Base-by-base conservation (phyloP, 176 grass and related monocot genomes). In the Oryza rufipogon region DNA sequence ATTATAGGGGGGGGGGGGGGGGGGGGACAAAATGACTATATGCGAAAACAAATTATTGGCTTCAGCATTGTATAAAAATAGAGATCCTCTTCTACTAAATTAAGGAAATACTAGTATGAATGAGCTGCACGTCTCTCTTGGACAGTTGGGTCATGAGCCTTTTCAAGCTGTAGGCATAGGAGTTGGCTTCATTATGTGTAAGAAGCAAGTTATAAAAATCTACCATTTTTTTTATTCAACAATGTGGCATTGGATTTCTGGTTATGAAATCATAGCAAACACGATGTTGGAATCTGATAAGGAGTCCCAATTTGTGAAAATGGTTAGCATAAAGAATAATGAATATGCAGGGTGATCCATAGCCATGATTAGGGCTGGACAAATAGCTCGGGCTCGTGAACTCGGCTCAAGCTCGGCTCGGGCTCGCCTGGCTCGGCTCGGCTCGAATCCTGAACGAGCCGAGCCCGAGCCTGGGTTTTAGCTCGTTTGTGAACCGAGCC, bases 141-240 rank as follows among this genome's bases (percentile, higher is more conserved):
- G 58, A 23, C 58, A 63, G 41, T 81, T 66, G 66, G 38, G 81
- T 72, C n/a, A 76, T 45, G 73, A 44, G 33, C 25, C 51, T 56
- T 17, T 81, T 79, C 36, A 90, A 46, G 38, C 38, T 63, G 3
- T 36, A 65, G 45, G 28, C 52, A 71, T 4, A 72, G 38, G 78
- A 15, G 20, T 79, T 74, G n/a, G 12, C 11, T 52, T 17, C 26
- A 64, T 52, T n/a, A 79, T 79, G 65, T 34, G 34, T 17, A 68
- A 61, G 30, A 86, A 49, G 8, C 2, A 79, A n/a, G 39, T 26
- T 33, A 80, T 7, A 68, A n/a, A 58, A n/a, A 58, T 69, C 47
- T 76, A 45, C 33, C 16, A 85, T 54, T 70, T 84, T 4, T 20
- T 4, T 75, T 44, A 16, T 83, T 39, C 41, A 54, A 22, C 15